These are phyloP conservation scores for Salix koriyanagi DNA, from an alignment of 345 rosid species.

Conservation along the genomic window DNA sequence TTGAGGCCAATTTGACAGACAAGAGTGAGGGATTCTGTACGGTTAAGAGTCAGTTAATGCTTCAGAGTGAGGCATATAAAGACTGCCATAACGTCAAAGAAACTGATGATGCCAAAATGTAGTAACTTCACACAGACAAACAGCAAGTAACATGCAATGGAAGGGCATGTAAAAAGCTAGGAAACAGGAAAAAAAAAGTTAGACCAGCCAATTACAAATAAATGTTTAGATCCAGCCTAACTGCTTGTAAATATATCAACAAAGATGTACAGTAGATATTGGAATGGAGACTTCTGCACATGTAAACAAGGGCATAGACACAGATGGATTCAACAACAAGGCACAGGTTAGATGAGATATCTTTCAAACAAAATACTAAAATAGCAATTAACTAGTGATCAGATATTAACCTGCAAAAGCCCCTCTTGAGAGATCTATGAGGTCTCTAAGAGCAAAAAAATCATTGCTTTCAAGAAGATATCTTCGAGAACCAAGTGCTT, in stretches of 20 bases:
- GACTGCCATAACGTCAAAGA: not conserved
- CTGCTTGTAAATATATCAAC: not conserved
- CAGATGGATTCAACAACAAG: not conserved
- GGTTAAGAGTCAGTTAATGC: not conserved
- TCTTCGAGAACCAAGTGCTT: slow-evolving; percentile 82
- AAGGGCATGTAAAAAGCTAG: not conserved
- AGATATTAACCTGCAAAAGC: slow-evolving; percentile 79
- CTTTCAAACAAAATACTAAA: slow-evolving; percentile 3
- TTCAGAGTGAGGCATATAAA: not conserved
- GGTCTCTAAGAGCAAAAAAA: slow-evolving; percentile 85
- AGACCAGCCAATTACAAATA: not conserved
- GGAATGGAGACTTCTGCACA: not conserved
- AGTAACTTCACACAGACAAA: not conserved
- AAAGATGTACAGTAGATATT: not conserved
- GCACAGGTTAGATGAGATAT: not conserved
- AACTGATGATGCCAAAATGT: not conserved
- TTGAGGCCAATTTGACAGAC: not conserved
- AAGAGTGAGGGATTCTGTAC: not conserved
- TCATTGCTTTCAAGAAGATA: slow-evolving; percentile 90
- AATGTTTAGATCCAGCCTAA: not conserved
- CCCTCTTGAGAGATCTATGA: slow-evolving; percentile 94
- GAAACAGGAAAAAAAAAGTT: not conserved
- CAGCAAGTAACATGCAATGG: not conserved
- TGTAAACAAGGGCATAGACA: not conserved
- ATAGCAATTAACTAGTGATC: not conserved